Conservation (phyloP, 2,329 filamentous ascomycete genomes). For the Phialophora tarda region DNA sequence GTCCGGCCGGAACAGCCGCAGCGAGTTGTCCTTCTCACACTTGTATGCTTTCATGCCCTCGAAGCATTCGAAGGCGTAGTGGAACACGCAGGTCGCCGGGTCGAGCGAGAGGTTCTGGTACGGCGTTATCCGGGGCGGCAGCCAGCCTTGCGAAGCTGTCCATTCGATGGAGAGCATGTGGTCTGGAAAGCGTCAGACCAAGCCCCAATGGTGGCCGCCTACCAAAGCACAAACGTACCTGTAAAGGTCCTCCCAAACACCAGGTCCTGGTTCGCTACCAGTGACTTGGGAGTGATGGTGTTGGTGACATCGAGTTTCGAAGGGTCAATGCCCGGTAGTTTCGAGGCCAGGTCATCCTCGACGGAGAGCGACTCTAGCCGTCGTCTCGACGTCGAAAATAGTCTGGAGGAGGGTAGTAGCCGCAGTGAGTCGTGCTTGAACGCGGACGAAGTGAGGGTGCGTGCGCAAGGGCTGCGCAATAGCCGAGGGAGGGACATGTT, state of each 20-base stretch:
- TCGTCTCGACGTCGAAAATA: conserved; percentile 34
- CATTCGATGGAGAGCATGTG: conserved; percentile 97
- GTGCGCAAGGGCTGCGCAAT: conserved; percentile 34
- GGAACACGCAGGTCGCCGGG: conserved; percentile 94
- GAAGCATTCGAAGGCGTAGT: conserved; percentile 98
- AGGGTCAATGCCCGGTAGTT: conserved; percentile 73
- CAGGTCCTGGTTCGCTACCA: conserved; percentile 77
- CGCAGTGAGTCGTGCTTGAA: conserved; percentile 24
- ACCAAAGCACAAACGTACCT: conserved; percentile 58
- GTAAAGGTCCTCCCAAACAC: conserved; percentile 92
- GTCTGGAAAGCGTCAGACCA: conserved; percentile 60
- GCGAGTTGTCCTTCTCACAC: conserved; percentile 70
- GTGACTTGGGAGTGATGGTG: conserved; percentile 74
- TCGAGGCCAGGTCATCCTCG: conserved; percentile 32
- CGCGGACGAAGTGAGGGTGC: conserved; percentile 23
- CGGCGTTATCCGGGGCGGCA: conserved; percentile 79
- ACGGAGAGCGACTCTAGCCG: conserved; percentile 25
- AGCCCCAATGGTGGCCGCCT: not conserved
- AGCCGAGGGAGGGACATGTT: conserved; percentile 36
- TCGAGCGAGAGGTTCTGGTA: conserved; percentile 98
- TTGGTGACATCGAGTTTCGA: conserved; percentile 74
- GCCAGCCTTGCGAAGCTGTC: conserved; percentile 84
- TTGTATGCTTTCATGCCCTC: conserved; percentile 99
- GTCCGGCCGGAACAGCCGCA: conserved; percentile 90
- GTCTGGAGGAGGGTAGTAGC: conserved; percentile 25